Evolutionary conservation across 805 yeast genomes (phyloP), one percentile per base, ranked within the genome.

Genomic region (Cyberlindnera mycetangii): DNA sequence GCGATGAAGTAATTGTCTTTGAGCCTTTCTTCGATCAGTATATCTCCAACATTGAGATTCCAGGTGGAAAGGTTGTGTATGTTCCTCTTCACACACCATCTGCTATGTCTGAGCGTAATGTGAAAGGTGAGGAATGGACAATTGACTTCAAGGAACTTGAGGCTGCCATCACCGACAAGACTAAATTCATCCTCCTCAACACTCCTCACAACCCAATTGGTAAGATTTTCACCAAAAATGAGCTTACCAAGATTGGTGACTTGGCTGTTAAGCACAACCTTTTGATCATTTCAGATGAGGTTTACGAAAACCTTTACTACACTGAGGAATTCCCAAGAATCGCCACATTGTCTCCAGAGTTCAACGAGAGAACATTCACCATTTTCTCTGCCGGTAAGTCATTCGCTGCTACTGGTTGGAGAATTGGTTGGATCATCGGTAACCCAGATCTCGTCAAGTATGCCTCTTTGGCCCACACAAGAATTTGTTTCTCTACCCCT

Each of bases 401-500:
- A 0, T 93, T 93, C 70, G 96, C 97, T n/a, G 96, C 96, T 35
- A 93, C 99, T 11, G 99, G 99, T 42, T 93, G 98, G 97, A 83
- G 99, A 72, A 78, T 93, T 42, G 99, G 99, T 43, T 93, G 96
- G 95, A 75, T 92, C 31, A 82, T 90, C 50, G 98, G 97, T 7
- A 83, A 86, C 42, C 74, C 85, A n/a, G 86, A 85, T 24, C 71
- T 90, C 52, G 72, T 93, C 56, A 81, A 84, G 53, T 88, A 86
- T 60, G 95, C 83, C 5, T 75, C 89, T 7, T 77, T 85, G 20
- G 98, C 98, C 0, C 97, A 93, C 66, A 89, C 97, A 2, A 78
- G 99, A 66, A 92, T 93, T 56, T 89, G 96, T 60, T 93, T 93
- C 66, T 74, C 92, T 9, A 78, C 89, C 1, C 96, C 96, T 36